Evolutionary conservation across 768 basidiomycete species (phyloP).

Genomic region (Podaxis sp.): DNA sequence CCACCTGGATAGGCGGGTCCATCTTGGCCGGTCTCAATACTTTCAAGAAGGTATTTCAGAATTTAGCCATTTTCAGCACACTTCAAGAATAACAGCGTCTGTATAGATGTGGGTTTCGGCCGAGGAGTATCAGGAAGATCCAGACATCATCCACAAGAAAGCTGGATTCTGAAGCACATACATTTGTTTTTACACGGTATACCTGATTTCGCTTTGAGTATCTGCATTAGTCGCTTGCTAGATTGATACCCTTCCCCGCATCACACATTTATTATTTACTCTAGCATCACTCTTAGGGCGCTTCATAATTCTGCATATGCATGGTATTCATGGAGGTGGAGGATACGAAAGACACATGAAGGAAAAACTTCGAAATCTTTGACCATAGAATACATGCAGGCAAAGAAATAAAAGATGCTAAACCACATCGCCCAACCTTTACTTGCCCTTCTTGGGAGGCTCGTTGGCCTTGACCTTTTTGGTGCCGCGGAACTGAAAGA

Average conservation of each 20-base stretch:
- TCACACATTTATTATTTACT: conserved; percentile 10
- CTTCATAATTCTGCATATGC: conserved; percentile 20
- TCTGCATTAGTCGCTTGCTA: conserved; percentile 2
- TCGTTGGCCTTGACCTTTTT: conserved; percentile 94
- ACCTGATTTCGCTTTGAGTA: conserved; percentile 5
- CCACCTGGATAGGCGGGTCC: conserved; percentile 96
- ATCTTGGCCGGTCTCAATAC: conserved; percentile 95
- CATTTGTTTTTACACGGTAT: background rate
- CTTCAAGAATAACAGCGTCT: conserved; percentile 15
- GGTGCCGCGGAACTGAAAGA: conserved; percentile 82
- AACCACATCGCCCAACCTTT: conserved; percentile 29
- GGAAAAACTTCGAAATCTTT: conserved; percentile 9
- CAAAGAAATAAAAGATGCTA: conserved; percentile 14
- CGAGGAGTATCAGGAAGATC: conserved; percentile 99
- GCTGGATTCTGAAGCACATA: conserved; percentile 61
- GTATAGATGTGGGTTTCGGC: conserved; percentile 99
- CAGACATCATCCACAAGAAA: conserved; percentile 97
- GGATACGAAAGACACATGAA: conserved; percentile 15
- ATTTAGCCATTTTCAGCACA: conserved; percentile 13
- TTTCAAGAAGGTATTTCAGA: conserved; percentile 82
- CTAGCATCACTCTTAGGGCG: conserved; percentile 14
- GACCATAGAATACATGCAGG: conserved; percentile 17
- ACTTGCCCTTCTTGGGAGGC: conserved; percentile 91
- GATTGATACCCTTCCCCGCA: conserved; percentile 14
- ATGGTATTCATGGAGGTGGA: conserved; percentile 22